Conservation (phyloP, 768 basidiomycete species). For the Trametes gibbosa region DNA sequence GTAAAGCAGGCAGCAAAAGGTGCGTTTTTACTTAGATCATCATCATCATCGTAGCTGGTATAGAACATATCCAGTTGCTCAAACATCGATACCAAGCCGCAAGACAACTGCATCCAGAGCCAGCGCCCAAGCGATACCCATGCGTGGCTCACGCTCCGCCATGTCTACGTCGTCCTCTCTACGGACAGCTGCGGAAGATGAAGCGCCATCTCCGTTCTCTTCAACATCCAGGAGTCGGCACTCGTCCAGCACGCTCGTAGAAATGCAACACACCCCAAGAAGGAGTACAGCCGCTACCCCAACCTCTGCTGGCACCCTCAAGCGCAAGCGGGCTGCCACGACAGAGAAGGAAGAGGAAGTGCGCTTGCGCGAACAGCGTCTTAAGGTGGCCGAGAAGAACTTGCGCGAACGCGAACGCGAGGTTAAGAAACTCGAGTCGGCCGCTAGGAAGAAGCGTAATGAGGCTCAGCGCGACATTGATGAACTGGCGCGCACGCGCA, state of each 20-base stretch:
- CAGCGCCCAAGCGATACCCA: not conserved
- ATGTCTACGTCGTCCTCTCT: not conserved
- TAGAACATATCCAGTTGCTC: not conserved
- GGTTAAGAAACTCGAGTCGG: conserved; percentile 5
- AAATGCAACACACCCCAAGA: not conserved
- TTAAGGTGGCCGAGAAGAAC: not conserved
- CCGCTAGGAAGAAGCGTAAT: conserved; percentile 3
- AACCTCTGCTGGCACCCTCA: not conserved
- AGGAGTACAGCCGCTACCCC: not conserved
- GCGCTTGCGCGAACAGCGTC: not conserved
- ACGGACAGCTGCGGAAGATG: not conserved
- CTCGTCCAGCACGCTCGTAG: not conserved
- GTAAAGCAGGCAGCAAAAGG: too few species aligned
- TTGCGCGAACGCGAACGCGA: not conserved
- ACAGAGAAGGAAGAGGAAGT: not conserved
- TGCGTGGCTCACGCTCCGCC: not conserved
- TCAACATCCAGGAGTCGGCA: not conserved
- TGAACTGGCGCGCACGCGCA: not conserved
- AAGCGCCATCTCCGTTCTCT: not conserved
- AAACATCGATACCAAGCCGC: not conserved
- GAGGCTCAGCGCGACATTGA: not conserved
- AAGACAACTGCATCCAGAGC: not conserved
- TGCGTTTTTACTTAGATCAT: too few species aligned
- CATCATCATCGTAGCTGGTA: too few species aligned
- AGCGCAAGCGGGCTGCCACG: not conserved